Base-by-base conservation (phyloP, 2,329 filamentous ascomycete genomes). In the Pseudocercospora musae region DNA sequence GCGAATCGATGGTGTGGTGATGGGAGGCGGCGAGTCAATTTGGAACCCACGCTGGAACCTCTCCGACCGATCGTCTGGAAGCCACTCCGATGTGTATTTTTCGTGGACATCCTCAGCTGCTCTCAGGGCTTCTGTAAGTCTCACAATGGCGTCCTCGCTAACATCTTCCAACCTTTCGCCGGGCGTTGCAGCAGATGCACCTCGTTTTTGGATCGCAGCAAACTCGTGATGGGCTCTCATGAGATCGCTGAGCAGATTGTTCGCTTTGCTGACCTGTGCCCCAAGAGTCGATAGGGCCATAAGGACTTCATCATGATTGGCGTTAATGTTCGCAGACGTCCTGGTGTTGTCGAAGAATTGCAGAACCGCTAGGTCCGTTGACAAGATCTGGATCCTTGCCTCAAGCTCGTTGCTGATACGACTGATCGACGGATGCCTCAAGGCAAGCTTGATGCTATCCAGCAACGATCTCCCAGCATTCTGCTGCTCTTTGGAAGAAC, bases 351-450 rank as follows among this genome's bases (percentile, higher is more conserved):
- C 64, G 54, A 62, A 65, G 44, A 69, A 55, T 40, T 68, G 66
- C 4, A 70, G 53, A 9, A 69, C 58, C 3, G 59, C 57, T 15
- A 69, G 55, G 23, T 67, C 59, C 8, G 64, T 65, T 29, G 65
- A 62, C 53, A 70, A 49, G 5, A 62, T 59, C 31, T 60, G 66
- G 23, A 70, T 64, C n/a, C 59, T 53, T 2, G 68, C 65, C 57
- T 70, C 67, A 10, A 70, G 54, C n/a, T 68, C 68, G 3, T 20
- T 63, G 25, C 68, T 65, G 37, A 64, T 60, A n/a, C 63, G 60
- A 23, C 23, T 46, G 33, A 70, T 67, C 20, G 59, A 56, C 7
- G 60, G 48, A 8, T 66, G 62, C 33, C 55, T 58, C 20, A 58
- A 62, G 29, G 67, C 68, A 18, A 63, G 42, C 23, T 60, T 62